Percentiles rank a stretch among this genome's conserved stretches.
phyloP scores from a whole-genome alignment of 2,329 filamentous ascomycete genomes.

The Neonectria magnoliae region DNA sequence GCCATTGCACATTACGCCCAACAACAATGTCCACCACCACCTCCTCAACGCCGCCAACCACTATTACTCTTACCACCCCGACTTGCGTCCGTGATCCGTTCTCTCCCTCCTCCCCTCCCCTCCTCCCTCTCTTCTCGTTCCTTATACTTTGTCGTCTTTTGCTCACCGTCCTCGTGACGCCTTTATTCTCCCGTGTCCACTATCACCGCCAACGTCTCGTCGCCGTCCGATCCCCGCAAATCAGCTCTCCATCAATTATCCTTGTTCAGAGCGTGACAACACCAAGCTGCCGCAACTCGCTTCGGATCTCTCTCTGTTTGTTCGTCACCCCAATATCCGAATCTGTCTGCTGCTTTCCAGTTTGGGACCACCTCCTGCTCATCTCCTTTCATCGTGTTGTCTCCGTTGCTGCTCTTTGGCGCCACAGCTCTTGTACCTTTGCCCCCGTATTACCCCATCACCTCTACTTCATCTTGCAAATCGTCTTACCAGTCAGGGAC shows the following conservation, averaged over 20 bases:
- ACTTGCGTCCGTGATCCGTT: conserved; percentile 6
- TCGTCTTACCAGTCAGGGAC: conserved; percentile 5
- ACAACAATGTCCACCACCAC: conserved; percentile 13
- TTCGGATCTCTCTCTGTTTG: not conserved
- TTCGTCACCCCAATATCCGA: not conserved
- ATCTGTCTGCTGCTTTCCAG: not conserved
- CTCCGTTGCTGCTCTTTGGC: conserved; percentile 5
- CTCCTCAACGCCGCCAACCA: not conserved
- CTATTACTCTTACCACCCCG: conserved; percentile 11
- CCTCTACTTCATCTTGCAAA: conserved; percentile 11
- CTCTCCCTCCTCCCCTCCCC: not conserved
- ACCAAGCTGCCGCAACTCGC: not conserved
- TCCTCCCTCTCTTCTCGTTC: not conserved
- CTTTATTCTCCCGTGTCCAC: conserved; percentile 20
- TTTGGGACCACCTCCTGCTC: not conserved
- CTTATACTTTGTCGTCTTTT: not conserved
- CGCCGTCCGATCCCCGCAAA: conserved; percentile 16
- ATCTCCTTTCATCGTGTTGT: not conserved
- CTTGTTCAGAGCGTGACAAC: conserved; percentile 30
- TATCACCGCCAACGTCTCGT: conserved; percentile 22
- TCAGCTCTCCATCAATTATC: conserved; percentile 24
- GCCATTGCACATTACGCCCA: conserved; percentile 29
- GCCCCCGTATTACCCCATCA: conserved; percentile 3
- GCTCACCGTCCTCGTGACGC: not conserved
- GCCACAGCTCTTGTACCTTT: conserved; percentile 17